Evolutionary conservation across 2,329 filamentous ascomycete genomes (phyloP).

Genomic region (Magnaporthiopsis poae): DNA sequence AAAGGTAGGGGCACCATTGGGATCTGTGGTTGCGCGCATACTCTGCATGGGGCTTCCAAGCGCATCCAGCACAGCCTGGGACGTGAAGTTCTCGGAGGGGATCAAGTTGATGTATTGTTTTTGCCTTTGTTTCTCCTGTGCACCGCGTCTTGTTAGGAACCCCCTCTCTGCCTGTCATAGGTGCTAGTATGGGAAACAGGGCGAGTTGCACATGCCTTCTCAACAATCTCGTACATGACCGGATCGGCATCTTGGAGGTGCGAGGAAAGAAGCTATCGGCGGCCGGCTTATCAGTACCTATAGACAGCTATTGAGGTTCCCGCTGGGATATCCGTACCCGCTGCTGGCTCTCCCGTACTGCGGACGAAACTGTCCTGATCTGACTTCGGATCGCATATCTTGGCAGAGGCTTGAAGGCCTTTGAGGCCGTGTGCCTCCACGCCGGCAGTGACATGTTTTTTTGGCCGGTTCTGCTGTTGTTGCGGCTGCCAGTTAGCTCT

Average conservation of each 20-base stretch:
- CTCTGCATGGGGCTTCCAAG: slow-evolving; percentile 92
- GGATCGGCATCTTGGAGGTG: slow-evolving; percentile 78
- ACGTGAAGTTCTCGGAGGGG: slow-evolving; percentile 91
- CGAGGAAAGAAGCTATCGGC: slow-evolving; percentile 61
- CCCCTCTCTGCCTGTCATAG: not conserved
- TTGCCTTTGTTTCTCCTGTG: slow-evolving; percentile 78
- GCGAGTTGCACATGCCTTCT: slow-evolving; percentile 53
- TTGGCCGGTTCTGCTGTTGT: slow-evolving; percentile 8
- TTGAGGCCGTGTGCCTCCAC: slow-evolving; percentile 30
- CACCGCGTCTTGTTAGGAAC: not conserved
- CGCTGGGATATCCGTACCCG: slow-evolving; percentile 30
- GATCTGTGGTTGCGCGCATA: slow-evolving; percentile 29
- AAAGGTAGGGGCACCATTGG: not conserved
- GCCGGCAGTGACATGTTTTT: slow-evolving; percentile 36
- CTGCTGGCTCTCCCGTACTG: slow-evolving; percentile 47
- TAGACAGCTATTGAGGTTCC: not conserved
- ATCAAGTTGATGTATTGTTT: slow-evolving; percentile 98
- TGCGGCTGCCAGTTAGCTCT: not conserved
- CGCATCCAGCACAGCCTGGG: slow-evolving; percentile 82
- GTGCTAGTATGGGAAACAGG: not conserved
- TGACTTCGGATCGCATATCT: slow-evolving; percentile 11
- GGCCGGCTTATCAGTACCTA: not conserved
- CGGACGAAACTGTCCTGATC: slow-evolving; percentile 35
- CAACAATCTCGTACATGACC: slow-evolving; percentile 75
- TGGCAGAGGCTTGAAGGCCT: slow-evolving; percentile 8